Percentiles rank a stretch among this genome's conserved stretches.
Conservation (phyloP, 192 early-diverging fungal species). For the Dispira simplex region DNA sequence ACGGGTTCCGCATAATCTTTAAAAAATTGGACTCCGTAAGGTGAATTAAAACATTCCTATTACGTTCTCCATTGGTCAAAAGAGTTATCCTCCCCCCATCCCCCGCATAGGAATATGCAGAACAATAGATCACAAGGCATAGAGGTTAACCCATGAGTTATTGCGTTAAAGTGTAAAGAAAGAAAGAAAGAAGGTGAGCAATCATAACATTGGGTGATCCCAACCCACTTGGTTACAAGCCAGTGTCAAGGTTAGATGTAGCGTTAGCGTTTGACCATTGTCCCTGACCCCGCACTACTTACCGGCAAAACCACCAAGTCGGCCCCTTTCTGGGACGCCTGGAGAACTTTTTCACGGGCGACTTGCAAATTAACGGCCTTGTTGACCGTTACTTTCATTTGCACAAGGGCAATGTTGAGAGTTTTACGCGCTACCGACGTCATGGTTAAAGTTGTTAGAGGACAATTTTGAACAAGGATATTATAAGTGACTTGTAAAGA, state of each 20-base stretch:
- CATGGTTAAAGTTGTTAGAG: neutral
- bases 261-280: neutral
- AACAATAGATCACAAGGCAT: too few relatives aligned
- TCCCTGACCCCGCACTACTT: constrained; percentile 2
- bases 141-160: neutral
- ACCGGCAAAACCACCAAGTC: constrained; percentile 86
- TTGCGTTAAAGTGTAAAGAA: neutral
- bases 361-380: constrained; percentile 61
- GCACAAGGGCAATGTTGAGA: constrained; percentile 52
- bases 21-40: constrained; percentile 89
- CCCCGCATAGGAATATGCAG: too few relatives aligned
- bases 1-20: constrained; percentile 79
- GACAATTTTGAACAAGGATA: neutral
- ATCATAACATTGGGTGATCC: neutral
- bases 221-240: too few relatives aligned
- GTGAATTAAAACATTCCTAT: constrained; percentile 96
- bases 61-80: too few relatives aligned
- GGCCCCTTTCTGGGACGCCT: constrained; percentile 69
- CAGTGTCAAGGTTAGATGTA: neutral
- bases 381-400: constrained; percentile 59
- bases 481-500: too few relatives aligned
- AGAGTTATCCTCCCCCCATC: too few relatives aligned
- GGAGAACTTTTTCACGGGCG: constrained; percentile 64
- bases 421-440: neutral
- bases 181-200: neutral